phyloP scores from a whole-genome alignment of 1,284 basidiomycete species.

The Apiotrichum siamense region DNA sequence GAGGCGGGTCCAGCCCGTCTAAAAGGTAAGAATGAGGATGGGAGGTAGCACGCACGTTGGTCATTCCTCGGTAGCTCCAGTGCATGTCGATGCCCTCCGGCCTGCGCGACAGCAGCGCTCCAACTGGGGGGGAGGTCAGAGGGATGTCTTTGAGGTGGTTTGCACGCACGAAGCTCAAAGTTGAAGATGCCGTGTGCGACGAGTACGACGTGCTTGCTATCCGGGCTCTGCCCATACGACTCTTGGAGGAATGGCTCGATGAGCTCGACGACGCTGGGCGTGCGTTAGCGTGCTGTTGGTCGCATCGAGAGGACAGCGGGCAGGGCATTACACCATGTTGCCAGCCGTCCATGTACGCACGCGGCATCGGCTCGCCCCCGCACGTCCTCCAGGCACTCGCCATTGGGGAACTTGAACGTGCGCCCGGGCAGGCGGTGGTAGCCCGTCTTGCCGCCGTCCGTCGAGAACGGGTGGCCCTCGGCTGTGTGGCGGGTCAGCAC shows the following conservation, averaged over 20 bases:
- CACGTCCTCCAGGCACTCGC: conserved; percentile 46
- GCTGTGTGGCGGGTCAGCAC: conserved; percentile 11
- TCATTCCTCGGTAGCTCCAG: conserved; percentile 48
- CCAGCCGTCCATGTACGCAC: too few relatives aligned
- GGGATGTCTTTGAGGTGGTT: neutral
- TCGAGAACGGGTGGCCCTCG: conserved; percentile 39
- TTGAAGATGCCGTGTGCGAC: conserved; percentile 50
- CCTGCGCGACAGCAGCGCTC: conserved; percentile 34
- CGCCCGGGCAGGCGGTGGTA: conserved; percentile 35
- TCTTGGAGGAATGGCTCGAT: conserved; percentile 39
- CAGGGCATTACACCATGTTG: too few relatives aligned
- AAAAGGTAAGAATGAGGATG: too few relatives aligned
- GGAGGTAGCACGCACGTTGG: too few relatives aligned
- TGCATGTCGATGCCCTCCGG: conserved; percentile 35
- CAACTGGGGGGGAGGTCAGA: neutral
- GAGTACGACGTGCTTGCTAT: conserved; percentile 34
- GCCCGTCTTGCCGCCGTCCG: conserved; percentile 24
- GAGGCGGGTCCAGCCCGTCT: conserved; percentile 50
- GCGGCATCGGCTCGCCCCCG: conserved; percentile 39
- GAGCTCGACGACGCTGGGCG: conserved; percentile 33
- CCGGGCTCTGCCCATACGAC: conserved; percentile 22
- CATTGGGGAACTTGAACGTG: conserved; percentile 36
- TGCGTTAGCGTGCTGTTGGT: too few relatives aligned
- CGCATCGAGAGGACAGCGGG: too few relatives aligned
- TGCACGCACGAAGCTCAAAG: conserved; percentile 37